Percentiles rank a stretch among this genome's conserved stretches.
These are phyloP conservation scores for Bonnemaisonia californica DNA, from an alignment of 31 red algal species.

Conservation along the genomic window DNA sequence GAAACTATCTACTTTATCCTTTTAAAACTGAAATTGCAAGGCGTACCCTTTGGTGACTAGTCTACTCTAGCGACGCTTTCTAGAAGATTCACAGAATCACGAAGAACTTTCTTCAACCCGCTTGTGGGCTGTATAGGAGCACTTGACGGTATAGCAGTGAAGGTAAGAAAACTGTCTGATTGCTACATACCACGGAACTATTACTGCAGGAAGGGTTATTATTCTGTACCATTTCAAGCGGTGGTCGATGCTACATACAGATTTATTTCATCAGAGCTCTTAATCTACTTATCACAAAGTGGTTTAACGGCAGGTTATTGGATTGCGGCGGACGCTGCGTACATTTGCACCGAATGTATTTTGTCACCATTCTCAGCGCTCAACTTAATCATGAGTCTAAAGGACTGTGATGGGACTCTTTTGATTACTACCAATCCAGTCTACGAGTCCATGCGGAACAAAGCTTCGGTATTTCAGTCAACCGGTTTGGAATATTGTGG, in stretches of 20 bases:
- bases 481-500: background rate
- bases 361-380: background rate
- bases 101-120: too few species aligned
- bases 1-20: too few species aligned
- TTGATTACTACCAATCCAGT: constrained; percentile 2
- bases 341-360: constrained; percentile 23
- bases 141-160: too few species aligned
- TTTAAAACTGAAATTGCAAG: too few species aligned
- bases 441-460: constrained; percentile 17
- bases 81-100: too few species aligned
- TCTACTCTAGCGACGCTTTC: too few species aligned
- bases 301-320: constrained; percentile 31
- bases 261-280: constrained; percentile 22
- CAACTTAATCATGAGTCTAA: background rate
- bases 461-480: background rate
- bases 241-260: constrained; percentile 17
- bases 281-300: background rate
- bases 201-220: constrained; percentile 23
- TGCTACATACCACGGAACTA: constrained; percentile 14
- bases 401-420: background rate
- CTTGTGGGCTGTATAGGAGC: too few species aligned
- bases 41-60: too few species aligned
- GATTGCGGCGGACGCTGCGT: constrained; percentile 35
- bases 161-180: too few species aligned
- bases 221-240: constrained; percentile 25